Evolutionary conservation across 352 stramenopile genomes (phyloP).

Genomic region (Phytophthora lateralis): DNA sequence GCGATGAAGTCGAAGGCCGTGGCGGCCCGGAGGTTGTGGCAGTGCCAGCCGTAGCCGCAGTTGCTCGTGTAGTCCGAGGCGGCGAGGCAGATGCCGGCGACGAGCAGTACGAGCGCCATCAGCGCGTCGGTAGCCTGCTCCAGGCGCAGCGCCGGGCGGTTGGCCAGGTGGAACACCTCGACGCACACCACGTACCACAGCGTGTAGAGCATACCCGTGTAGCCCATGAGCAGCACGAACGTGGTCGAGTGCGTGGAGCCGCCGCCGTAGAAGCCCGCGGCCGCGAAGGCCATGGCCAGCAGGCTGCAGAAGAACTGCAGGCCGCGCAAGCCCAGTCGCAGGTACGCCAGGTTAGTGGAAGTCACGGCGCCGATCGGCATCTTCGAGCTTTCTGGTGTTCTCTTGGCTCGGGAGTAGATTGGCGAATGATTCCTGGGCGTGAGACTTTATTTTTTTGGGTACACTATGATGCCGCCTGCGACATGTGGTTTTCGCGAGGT

Average conservation of each 20-base stretch:
- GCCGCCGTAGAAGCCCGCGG: slow-evolving; percentile 35
- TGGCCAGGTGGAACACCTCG: slow-evolving; percentile 51
- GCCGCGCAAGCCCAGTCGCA: slow-evolving; percentile 42
- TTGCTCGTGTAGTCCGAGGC: slow-evolving; percentile 50
- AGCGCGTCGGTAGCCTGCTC: slow-evolving; percentile 44
- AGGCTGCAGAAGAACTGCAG: slow-evolving; percentile 67
- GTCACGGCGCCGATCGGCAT: slow-evolving; percentile 29
- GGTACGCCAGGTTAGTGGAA: slow-evolving; percentile 36
- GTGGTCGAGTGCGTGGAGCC: slow-evolving; percentile 34
- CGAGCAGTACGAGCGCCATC: slow-evolving; percentile 48
- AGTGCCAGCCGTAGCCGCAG: slow-evolving; percentile 43
- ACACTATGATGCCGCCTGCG: slow-evolving; percentile 9
- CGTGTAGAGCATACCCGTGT: slow-evolving; percentile 65
- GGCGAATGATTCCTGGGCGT: slow-evolving; percentile 12
- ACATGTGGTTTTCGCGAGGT: slow-evolving; percentile 18
- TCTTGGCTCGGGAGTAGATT: slow-evolving; percentile 10
- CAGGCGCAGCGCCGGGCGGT: slow-evolving; percentile 27
- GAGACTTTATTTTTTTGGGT: slow-evolving; percentile 2
- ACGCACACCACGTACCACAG: slow-evolving; percentile 54
- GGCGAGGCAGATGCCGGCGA: slow-evolving; percentile 59
- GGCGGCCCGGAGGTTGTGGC: slow-evolving; percentile 54
- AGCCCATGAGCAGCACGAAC: slow-evolving; percentile 66
- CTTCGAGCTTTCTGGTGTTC: not conserved
- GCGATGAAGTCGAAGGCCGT: slow-evolving; percentile 63
- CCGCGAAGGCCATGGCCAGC: slow-evolving; percentile 52